Base-by-base conservation (phyloP, 345 rosid genomes). In the Acer campestre region DNA sequence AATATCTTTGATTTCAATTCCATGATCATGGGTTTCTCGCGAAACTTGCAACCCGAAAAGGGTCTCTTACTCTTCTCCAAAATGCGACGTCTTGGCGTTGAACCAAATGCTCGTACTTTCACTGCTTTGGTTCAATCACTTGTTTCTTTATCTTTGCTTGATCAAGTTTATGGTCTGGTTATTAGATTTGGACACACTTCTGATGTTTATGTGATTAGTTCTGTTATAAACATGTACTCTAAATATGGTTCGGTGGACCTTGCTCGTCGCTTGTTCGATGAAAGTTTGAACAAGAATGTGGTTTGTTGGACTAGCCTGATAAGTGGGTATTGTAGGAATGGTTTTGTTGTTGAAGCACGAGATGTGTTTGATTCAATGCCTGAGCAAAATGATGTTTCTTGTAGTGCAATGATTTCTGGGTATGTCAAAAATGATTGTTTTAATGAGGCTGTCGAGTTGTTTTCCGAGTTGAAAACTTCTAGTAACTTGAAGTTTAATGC, bases 401-500 rank as follows among this genome's bases (percentile, higher is more conserved):
- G 58, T 48, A 67, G 84, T 70, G 86, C 86, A 25, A 81, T 83
- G 75, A 48, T 81, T 44, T 83, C 86, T 69, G 86, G 86, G 70
- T 80, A 76, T 56, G 83, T 81, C 29, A 35, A 64, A 70, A 83
- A 79, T 62, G 66, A 51, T 44, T 64, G 62, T 40, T 85, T 78
- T 42, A 63, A 76, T 16, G 83, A 85, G 73, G 82, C 81, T 44
- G 76, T 81, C 27, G 75, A 55, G 62, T 76, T 83, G 73, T 82
- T 85, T 83, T 82, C 1, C 0, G 73, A 76, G 81, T 61, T 85
- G 67, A 83, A 63, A 76, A 59, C 42, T 5, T 22, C 4, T 12
- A 14, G 29, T 0, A 35, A 61, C 17, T 66, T 35, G 62, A 70
- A 8, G 31, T 42, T 76, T 17, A 82, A 71, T 7, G 84, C 22